phyloP scores from a whole-genome alignment of 2,329 filamentous ascomycete species.

The Nemania bipapillata region DNA sequence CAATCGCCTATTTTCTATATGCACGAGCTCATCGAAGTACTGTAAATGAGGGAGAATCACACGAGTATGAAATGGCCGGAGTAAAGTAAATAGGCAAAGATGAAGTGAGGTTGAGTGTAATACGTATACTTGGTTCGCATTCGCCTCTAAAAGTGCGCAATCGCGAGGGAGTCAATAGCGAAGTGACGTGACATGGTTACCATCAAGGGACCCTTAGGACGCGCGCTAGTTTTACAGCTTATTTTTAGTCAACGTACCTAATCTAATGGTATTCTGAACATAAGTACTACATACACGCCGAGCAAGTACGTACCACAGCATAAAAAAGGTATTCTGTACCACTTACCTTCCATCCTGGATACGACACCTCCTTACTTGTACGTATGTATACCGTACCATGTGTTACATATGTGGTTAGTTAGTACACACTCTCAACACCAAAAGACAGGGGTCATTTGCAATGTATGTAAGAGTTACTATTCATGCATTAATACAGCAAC shows the following conservation, averaged over 20 bases:
- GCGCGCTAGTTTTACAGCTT: background rate
- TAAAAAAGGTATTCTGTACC: background rate
- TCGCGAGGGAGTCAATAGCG: background rate
- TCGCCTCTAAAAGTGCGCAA: background rate
- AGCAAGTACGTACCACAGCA: background rate
- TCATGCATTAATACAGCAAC: constrained; percentile 5
- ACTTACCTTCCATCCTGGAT: too few species aligned
- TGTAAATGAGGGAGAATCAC: background rate
- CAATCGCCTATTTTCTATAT: constrained; percentile 28
- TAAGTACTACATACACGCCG: too few species aligned
- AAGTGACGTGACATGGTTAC: constrained; percentile 21
- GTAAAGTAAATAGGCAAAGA: background rate
- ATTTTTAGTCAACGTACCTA: constrained; percentile 1
- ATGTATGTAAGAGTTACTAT: background rate
- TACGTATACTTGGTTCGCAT: background rate
- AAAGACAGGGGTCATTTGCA: background rate
- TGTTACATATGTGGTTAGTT: background rate
- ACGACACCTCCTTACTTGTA: too few species aligned
- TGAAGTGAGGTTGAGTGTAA: background rate
- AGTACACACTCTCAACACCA: background rate
- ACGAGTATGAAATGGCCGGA: background rate
- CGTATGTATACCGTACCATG: background rate
- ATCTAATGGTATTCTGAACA: too few species aligned
- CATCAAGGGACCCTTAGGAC: constrained; percentile 1
- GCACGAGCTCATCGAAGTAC: constrained; percentile 38